Evolutionary conservation across 169 alveolate species (phyloP).

Genomic region (Babesia bigemina): DNA sequence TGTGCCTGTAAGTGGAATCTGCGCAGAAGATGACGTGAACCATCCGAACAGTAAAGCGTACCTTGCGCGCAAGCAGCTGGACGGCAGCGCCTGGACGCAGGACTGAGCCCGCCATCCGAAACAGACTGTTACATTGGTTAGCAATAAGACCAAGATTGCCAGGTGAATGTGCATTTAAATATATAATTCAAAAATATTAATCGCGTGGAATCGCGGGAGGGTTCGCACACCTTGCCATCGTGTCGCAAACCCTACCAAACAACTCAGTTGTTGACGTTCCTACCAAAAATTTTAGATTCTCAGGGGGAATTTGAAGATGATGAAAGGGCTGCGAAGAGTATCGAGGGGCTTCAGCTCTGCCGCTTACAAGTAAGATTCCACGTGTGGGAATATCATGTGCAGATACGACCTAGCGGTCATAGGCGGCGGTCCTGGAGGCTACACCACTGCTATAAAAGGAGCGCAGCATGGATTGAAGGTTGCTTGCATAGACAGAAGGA

Average conservation of each 20-base stretch:
- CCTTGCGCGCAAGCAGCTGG: slow-evolving; percentile 5
- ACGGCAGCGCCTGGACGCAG: not conserved
- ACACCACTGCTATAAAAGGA: slow-evolving; percentile 96
- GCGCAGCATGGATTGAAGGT: slow-evolving; percentile 94
- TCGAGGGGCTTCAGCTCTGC: slow-evolving; percentile 39
- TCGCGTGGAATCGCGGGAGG: not conserved
- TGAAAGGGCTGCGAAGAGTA: not conserved
- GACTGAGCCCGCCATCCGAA: slow-evolving; percentile 25
- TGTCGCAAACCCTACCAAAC: not conserved
- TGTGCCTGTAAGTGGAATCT: slow-evolving; percentile 71
- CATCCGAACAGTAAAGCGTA: not conserved
- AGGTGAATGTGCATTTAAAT: slow-evolving; percentile 21
- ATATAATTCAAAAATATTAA: not conserved
- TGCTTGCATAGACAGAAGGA: slow-evolving; percentile 93
- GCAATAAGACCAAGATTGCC: not conserved
- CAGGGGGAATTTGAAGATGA: not conserved
- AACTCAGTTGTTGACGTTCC: not conserved
- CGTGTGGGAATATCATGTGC: not conserved
- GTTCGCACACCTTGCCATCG: slow-evolving; percentile 9
- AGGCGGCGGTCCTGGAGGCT: slow-evolving; percentile 95
- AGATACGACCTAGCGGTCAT: slow-evolving; percentile 87
- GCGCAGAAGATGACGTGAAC: not conserved
- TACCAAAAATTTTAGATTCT: not conserved
- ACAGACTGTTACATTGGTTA: not conserved
- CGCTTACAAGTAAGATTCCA: slow-evolving; percentile 26